Evolutionary conservation across 768 basidiomycete species (phyloP).

Genomic region (Kwoniella newhampshirensis): DNA sequence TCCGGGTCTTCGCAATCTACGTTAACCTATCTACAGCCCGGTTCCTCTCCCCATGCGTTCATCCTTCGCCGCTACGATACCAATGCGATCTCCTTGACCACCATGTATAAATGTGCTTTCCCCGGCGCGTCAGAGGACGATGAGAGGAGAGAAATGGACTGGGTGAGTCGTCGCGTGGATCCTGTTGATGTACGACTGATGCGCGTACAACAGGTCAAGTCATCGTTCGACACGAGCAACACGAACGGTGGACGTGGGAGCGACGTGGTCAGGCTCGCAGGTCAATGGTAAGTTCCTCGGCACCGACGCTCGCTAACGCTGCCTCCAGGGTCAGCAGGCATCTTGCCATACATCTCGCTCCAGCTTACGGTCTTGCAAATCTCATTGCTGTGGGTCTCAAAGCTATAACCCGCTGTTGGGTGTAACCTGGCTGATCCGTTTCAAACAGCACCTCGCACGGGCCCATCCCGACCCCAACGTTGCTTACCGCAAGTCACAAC

Average conservation of each 20-base stretch:
- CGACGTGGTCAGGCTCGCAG: conserved; percentile 76
- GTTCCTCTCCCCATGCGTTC: conserved; percentile 74
- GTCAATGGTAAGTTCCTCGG: conserved; percentile 63
- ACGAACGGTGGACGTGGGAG: conserved; percentile 69
- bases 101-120: conserved; percentile 95
- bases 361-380: conserved; percentile 63
- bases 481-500: conserved; percentile 71
- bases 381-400: conserved; percentile 47
- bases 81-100: conserved; percentile 84
- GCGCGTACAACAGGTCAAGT: conserved; percentile 58
- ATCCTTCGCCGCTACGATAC: conserved; percentile 93
- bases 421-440: neutral
- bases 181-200: neutral
- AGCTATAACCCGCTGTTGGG: neutral
- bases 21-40: conserved; percentile 54
- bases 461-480: conserved; percentile 74
- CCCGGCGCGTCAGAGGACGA: conserved; percentile 73
- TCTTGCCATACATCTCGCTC: conserved; percentile 68
- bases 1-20: conserved; percentile 26
- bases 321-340: conserved; percentile 50
- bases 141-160: conserved; percentile 75
- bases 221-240: conserved; percentile 69
- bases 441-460: conserved; percentile 60
- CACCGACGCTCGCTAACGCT: conserved; percentile 5
- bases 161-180: conserved; percentile 56